Conservation (phyloP, 352 stramenopile species). For the Pythium brachiatum region DNA sequence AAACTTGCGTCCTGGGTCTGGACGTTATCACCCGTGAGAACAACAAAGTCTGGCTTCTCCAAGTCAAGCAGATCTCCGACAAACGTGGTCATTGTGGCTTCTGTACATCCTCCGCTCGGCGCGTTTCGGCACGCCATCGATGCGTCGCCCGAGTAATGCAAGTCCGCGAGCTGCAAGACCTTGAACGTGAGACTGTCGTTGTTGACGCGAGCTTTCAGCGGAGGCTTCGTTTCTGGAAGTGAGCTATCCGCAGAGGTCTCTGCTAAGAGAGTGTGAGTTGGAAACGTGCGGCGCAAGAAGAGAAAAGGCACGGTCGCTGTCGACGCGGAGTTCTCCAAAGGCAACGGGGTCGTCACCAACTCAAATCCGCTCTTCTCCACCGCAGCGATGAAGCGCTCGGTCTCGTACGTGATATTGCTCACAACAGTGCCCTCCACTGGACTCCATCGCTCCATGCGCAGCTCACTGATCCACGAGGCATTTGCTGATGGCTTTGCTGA, state of each 20-base stretch:
- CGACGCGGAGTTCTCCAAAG: background rate
- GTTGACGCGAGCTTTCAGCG: conserved; percentile 11
- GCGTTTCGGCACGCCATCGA: conserved; percentile 29
- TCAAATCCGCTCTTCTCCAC: background rate
- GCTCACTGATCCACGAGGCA: background rate
- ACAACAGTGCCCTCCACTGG: background rate
- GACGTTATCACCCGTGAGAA: conserved; percentile 66
- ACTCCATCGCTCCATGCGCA: background rate
- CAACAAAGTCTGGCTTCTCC: conserved; percentile 65
- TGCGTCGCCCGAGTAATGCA: conserved; percentile 52
- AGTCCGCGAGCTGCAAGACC: conserved; percentile 68
- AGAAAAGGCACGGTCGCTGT: background rate
- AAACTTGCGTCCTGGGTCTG: conserved; percentile 28
- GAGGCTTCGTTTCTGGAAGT: conserved; percentile 13
- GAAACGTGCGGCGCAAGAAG: background rate
- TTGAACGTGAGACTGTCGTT: conserved; percentile 38
- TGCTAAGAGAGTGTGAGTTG: background rate
- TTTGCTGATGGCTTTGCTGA: background rate
- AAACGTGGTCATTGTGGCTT: conserved; percentile 49
- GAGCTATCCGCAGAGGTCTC: background rate
- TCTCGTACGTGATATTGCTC: background rate
- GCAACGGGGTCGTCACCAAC: background rate
- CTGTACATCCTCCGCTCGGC: conserved; percentile 32
- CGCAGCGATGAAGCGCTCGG: background rate
- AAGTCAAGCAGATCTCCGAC: conserved; percentile 52